Base-by-base conservation (phyloP, 2,329 filamentous ascomycete genomes). In the Hypoxylon sp. region DNA sequence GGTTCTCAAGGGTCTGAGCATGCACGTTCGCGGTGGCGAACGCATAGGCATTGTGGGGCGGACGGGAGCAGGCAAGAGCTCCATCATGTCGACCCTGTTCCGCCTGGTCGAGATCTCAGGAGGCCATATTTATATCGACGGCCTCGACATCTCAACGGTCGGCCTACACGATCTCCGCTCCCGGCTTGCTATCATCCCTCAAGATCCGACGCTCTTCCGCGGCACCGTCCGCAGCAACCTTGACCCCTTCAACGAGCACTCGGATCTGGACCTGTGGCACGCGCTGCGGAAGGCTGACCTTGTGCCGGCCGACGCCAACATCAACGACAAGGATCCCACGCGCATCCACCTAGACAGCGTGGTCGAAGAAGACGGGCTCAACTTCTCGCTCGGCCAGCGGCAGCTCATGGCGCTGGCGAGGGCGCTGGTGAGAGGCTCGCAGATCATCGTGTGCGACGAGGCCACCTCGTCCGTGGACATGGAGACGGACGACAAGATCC, bases 381-480 rank as follows among this genome's bases (percentile, higher is more conserved):
- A 98, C 79, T 97, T 97, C 82, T 97, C 93, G 0, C 89, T 98
- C 8, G 95, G 95, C 5, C 95, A 98, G 80, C 89, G 96, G 2
- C 96, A 98, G 79, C 87, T 98, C 50, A 97, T 98, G 91, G 96
- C 96, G 0, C 85, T 99, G 0, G 94, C 94, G 0, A 89, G 96
- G 0, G 96, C 96, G 0, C 87, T 99, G 2, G 95, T 98, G 3
- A 89, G 95, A 36, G 89, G 90, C 44, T 91, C 90, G 0, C 93
- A 91, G 72, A 97, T 98, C 79, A 97, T 98, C 72, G 90, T 99
- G 51, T 97, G 95, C 78, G 96, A 99, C 81, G 96, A 99, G 79
- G 96, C 96, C 0, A 99, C 96, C 0, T 93, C 90, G 1, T 92
- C 88, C 0, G 94, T 98, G 6, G 95, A 98, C 78, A 96, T 97